phyloP scores from a whole-genome alignment of 371 early-diverging fungal genomes.

The Mucor racemosus region DNA sequence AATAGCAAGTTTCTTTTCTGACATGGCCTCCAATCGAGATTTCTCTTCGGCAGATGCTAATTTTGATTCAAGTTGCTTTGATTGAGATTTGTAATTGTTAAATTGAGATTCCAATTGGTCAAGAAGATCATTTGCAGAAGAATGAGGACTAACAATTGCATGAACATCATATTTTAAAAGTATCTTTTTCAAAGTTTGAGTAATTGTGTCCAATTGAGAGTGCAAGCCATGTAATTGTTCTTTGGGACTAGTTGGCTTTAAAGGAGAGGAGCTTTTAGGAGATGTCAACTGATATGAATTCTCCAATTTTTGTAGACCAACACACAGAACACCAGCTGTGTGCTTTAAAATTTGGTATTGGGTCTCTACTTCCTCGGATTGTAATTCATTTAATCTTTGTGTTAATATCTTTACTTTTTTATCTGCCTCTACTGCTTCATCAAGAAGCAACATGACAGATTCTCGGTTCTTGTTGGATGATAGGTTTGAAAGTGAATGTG shows the following conservation, averaged over 20 bases:
- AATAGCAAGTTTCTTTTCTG: slow-evolving; percentile 38
- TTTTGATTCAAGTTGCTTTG: slow-evolving; percentile 25
- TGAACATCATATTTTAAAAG: slow-evolving; percentile 14
- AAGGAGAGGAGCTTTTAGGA: neutral
- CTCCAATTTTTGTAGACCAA: slow-evolving; percentile 51
- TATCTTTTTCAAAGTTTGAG: slow-evolving; percentile 8
- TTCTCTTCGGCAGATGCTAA: slow-evolving; percentile 27
- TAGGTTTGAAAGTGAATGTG: slow-evolving; percentile 62
- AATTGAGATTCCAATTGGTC: slow-evolving; percentile 32
- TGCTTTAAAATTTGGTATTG: slow-evolving; percentile 74
- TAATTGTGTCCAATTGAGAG: slow-evolving; percentile 18
- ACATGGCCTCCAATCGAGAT: slow-evolving; percentile 25
- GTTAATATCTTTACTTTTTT: slow-evolving; percentile 72
- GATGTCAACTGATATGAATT: slow-evolving; percentile 7
- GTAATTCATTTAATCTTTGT: slow-evolving; percentile 66
- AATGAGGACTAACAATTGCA: neutral
- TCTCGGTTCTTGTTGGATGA: slow-evolving; percentile 34
- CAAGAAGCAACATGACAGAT: slow-evolving; percentile 19
- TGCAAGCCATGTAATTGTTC: neutral
- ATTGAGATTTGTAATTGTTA: slow-evolving; percentile 22
- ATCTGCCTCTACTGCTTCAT: slow-evolving; percentile 51
- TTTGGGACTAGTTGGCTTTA: neutral
- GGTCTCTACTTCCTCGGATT: slow-evolving; percentile 63
- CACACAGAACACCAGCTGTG: slow-evolving; percentile 66
- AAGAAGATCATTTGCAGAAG: slow-evolving; percentile 10